Evolutionary conservation across 1,139 yeast species (phyloP).

Genomic region (Kurtzmaniella quercitrusa): DNA sequence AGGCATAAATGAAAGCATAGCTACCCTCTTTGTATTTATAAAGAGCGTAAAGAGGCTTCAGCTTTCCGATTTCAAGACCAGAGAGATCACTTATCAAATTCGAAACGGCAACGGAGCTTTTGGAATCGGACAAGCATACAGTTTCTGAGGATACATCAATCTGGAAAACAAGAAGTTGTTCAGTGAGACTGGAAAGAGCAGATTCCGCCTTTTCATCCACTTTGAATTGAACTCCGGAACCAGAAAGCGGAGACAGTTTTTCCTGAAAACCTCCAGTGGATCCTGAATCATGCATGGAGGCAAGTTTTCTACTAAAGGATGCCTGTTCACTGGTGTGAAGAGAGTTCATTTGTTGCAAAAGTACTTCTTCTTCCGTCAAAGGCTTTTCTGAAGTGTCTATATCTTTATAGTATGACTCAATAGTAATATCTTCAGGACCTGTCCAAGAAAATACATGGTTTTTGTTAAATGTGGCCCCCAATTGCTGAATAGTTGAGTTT

Average conservation of each 20-base stretch:
- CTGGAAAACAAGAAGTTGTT: conserved; percentile 26
- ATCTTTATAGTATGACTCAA: conserved; percentile 42
- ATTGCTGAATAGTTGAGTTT: conserved; percentile 64
- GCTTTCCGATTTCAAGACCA: conserved; percentile 9
- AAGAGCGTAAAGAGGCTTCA: conserved; percentile 54
- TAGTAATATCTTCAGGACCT: conserved; percentile 54
- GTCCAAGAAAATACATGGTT: conserved; percentile 53
- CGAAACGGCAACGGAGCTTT: conserved; percentile 15
- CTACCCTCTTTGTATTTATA: conserved; percentile 33
- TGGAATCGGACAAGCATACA: conserved; percentile 18
- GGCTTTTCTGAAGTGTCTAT: conserved; percentile 37
- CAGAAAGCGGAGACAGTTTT: conserved; percentile 1
- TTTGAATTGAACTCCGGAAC: conserved; percentile 24
- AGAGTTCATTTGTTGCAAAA: conserved; percentile 42
- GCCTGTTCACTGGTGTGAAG: conserved; percentile 17
- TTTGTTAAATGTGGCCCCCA: conserved; percentile 63
- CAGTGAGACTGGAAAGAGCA: conserved; percentile 16
- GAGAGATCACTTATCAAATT: conserved; percentile 20
- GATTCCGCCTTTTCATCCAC: conserved; percentile 22
- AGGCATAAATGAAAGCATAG: conserved; percentile 68
- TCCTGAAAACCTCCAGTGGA: background rate
- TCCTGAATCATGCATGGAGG: conserved; percentile 28
- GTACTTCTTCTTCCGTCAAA: conserved; percentile 59
- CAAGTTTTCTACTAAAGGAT: conserved; percentile 27
- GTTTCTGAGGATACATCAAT: conserved; percentile 29